Conservation (phyloP, 805 yeast species). For the Candida vartiovaarae region DNA sequence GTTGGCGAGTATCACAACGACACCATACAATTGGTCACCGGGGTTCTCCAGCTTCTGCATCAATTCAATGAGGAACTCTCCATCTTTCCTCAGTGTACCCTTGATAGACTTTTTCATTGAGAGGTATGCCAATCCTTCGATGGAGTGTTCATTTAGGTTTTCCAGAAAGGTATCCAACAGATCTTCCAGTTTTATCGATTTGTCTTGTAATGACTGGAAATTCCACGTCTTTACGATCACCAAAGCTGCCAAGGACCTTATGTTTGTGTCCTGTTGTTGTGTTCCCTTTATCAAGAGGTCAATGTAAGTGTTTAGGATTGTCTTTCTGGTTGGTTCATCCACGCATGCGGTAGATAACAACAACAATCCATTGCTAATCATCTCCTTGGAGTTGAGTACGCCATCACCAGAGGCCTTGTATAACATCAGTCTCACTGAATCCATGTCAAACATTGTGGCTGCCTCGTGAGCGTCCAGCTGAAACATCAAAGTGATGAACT, state of each 20-base stretch:
- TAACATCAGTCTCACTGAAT: constrained; percentile 23
- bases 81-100: constrained; percentile 23
- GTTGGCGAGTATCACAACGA: constrained; percentile 28
- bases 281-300: constrained; percentile 33
- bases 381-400: constrained; percentile 2
- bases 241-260: constrained; percentile 33
- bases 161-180: constrained; percentile 26
- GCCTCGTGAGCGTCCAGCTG: constrained; percentile 8
- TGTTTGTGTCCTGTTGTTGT: constrained; percentile 13
- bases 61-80: constrained; percentile 26
- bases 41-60: constrained; percentile 18
- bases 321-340: constrained; percentile 41
- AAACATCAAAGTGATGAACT: constrained; percentile 12
- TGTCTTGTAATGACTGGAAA: constrained; percentile 27
- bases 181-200: constrained; percentile 25
- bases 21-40: constrained; percentile 24
- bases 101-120: constrained; percentile 35
- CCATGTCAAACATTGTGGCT: constrained; percentile 19
- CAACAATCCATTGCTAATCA: constrained; percentile 24
- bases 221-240: constrained; percentile 55
- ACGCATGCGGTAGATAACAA: constrained; percentile 42
- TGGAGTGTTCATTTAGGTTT: constrained; percentile 15
- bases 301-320: constrained; percentile 38
- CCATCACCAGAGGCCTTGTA: constrained; percentile 4
- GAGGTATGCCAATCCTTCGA: constrained; percentile 48